phyloP scores from a whole-genome alignment of 1,139 yeast species.

The Taiozyma sp. region DNA sequence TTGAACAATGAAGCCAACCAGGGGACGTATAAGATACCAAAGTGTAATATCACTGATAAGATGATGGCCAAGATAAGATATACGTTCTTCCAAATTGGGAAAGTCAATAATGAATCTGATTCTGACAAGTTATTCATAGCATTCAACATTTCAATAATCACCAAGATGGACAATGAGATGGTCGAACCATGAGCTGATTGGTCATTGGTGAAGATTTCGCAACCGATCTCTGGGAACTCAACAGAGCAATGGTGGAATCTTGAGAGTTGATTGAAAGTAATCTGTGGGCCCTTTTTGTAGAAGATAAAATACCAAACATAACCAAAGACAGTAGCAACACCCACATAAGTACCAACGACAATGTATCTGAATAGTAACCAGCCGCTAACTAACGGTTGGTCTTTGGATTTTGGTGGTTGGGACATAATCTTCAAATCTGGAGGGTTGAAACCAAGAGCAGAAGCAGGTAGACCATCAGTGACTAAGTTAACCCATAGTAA shows the following conservation, averaged over 20 bases:
- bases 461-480: conserved; percentile 78
- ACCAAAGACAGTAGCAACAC: conserved; percentile 36
- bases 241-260: conserved; percentile 31
- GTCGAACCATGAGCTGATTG: conserved; percentile 30
- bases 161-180: conserved; percentile 33
- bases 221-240: conserved; percentile 29
- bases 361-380: conserved; percentile 35
- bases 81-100: conserved; percentile 34
- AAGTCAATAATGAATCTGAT: conserved; percentile 31
- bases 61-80: conserved; percentile 32
- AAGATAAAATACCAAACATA: conserved; percentile 35
- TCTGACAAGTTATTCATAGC: conserved; percentile 35
- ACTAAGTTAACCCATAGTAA: conserved; percentile 75
- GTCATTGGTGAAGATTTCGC: conserved; percentile 27
- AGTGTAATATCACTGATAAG: conserved; percentile 30
- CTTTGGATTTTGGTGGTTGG: conserved; percentile 49
- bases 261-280: conserved; percentile 28
- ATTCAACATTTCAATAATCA: conserved; percentile 36
- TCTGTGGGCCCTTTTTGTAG: conserved; percentile 31
- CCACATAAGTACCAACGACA: conserved; percentile 35
- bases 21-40: conserved; percentile 30
- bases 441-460: conserved; percentile 72
- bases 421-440: conserved; percentile 54
- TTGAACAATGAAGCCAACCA: conserved; percentile 28
- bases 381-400: conserved; percentile 32